Conservation (phyloP, 2,329 filamentous ascomycete species). For the Aureobasidium leucospermi region DNA sequence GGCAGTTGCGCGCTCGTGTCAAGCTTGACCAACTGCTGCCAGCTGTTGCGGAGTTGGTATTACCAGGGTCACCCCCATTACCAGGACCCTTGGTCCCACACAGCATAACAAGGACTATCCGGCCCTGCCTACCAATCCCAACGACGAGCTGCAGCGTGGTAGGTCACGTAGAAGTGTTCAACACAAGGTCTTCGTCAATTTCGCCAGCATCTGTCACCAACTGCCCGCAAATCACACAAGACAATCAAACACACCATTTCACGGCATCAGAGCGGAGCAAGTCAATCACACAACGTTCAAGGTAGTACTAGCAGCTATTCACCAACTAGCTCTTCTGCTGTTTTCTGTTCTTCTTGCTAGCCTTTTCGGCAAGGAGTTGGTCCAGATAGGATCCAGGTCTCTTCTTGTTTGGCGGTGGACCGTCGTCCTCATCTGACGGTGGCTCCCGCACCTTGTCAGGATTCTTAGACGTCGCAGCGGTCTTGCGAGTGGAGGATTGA, state of each 20-base stretch:
- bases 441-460: neutral
- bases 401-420: slow-evolving; percentile 25
- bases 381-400: slow-evolving; percentile 46
- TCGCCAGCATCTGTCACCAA: too few relatives aligned
- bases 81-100: neutral
- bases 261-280: too few relatives aligned
- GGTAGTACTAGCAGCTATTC: neutral
- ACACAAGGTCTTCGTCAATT: too few relatives aligned
- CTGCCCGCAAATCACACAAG: too few relatives aligned
- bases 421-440: slow-evolving; percentile 20
- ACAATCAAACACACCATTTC: too few relatives aligned
- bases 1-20: neutral
- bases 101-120: neutral
- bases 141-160: too few relatives aligned
- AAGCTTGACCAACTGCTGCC: slow-evolving; percentile 1
- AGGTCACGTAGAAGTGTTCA: too few relatives aligned
- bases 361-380: slow-evolving; percentile 42
- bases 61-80: neutral
- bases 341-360: slow-evolving; percentile 45
- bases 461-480: neutral
- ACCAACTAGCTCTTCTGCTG: neutral
- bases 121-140: too few relatives aligned
- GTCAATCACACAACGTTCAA: too few relatives aligned
- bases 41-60: slow-evolving; percentile 7
- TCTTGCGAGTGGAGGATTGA: slow-evolving; percentile 10